These are phyloP conservation scores for Salvia splendens DNA, from an alignment of 257 asterid genomes.

Conservation along the genomic window DNA sequence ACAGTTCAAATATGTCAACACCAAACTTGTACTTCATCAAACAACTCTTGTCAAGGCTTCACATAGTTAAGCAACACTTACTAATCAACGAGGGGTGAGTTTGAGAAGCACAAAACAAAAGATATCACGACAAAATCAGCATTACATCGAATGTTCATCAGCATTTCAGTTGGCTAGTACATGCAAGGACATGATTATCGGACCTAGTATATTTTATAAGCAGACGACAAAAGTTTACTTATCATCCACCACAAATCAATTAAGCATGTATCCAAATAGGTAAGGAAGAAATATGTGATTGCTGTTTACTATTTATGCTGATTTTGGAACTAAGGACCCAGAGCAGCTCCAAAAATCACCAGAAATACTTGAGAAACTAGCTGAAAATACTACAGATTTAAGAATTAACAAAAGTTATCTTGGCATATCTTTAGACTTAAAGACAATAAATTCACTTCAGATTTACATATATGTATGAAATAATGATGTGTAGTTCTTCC, in stretches of 20 bases:
- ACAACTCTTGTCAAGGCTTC: not conserved
- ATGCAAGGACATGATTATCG: too few relatives aligned
- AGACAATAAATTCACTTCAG: not conserved
- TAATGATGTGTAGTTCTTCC: too few relatives aligned
- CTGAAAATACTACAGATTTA: not conserved
- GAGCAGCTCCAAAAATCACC: too few relatives aligned
- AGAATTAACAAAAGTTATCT: not conserved
- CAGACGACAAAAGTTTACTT: not conserved
- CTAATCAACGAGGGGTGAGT: not conserved
- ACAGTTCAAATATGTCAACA: constrained; percentile 25
- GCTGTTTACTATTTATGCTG: not conserved
- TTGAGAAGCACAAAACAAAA: not conserved
- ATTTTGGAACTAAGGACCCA: not conserved
- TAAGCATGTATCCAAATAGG: not conserved
- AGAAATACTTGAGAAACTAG: not conserved
- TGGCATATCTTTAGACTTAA: not conserved
- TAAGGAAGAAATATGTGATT: too few relatives aligned
- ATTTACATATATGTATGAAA: not conserved
- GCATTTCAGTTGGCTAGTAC: not conserved
- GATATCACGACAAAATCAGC: not conserved
- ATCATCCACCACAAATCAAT: not conserved
- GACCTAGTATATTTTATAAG: too few relatives aligned
- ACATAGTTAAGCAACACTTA: not conserved
- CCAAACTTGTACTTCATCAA: not conserved
- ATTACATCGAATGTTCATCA: not conserved